Evolutionary conservation across 108 stramenopile species (phyloP), one percentile per base, ranked within the genome.

Genomic region (Discostella stelligeroides): DNA sequence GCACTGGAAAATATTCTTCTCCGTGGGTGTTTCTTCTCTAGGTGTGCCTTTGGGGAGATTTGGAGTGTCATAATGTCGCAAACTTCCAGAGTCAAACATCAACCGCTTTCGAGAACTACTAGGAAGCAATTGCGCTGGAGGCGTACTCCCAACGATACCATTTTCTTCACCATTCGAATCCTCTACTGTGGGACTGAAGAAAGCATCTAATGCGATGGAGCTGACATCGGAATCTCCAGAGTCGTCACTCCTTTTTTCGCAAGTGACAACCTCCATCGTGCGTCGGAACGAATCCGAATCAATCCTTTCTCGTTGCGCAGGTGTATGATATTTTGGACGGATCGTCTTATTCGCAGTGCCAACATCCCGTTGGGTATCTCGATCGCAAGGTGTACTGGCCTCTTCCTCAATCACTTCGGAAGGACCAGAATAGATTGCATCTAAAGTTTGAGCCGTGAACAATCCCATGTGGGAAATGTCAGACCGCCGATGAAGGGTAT

Each of bases 201-300:
- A 48, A 2, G 54, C 68, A 21, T 73, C 75, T 40, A 51, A 63
- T 13, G 40, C 66, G 29, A 75, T 75, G 23, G 65, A 64, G 28
- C 74, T 75, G 0, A 75, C 66, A 37, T 75, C 66, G 6, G 53
- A 28, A 73, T 64, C 72, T 10, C 61, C 70, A 7, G 51, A 40
- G 48, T 27, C 50, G 2, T 37, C 25, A 38, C 43, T 58, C 28
- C 50, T 8, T 45, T 67, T 68, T 51, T 68, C 65, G 27, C 74
- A 75, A 15, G 74, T 75, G 20, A 75, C 74, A 47, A 61, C 60
- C 21, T 67, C 43, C 7, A 75, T 75, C 2, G 66, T 55, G 5
- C 53, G 51, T 46, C 66, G 34, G 30, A 75, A 68, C 46, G 60
- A 14, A 27, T 62, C 74, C 20, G 59, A 68, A 40, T 75, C 58